phyloP scores from a whole-genome alignment of 768 basidiomycete genomes.

The Dentipellis fragilis region DNA sequence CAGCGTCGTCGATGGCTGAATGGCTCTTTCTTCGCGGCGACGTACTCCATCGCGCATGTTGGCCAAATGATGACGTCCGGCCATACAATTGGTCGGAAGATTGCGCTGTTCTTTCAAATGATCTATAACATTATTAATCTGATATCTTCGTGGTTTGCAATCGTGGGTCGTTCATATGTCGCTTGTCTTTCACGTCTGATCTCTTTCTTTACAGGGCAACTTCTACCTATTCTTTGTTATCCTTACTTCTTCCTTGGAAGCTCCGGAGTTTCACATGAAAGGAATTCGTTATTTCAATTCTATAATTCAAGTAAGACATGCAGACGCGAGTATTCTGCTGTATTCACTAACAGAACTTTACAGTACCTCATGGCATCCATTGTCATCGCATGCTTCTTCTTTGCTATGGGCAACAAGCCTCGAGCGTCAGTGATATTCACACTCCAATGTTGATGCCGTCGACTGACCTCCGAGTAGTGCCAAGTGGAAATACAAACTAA shows the following conservation, averaged over 20 bases:
- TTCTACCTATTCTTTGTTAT: slow-evolving; percentile 94
- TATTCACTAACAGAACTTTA: background rate
- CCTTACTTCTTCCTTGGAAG: slow-evolving; percentile 81
- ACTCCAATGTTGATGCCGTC: background rate
- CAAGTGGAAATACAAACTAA: slow-evolving; percentile 78
- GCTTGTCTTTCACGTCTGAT: background rate
- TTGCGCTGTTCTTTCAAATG: slow-evolving; percentile 67
- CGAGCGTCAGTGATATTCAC: slow-evolving; percentile 45
- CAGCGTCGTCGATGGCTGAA: slow-evolving; percentile 87
- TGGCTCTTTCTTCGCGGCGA: slow-evolving; percentile 91
- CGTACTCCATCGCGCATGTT: slow-evolving; percentile 85
- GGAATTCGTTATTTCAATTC: slow-evolving; percentile 69
- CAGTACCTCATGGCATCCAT: slow-evolving; percentile 80
- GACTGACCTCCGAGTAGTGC: slow-evolving; percentile 32
- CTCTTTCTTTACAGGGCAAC: slow-evolving; percentile 52
- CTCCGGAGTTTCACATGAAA: slow-evolving; percentile 49
- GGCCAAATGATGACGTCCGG: slow-evolving; percentile 73
- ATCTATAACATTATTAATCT: slow-evolving; percentile 83
- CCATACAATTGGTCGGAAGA: slow-evolving; percentile 70
- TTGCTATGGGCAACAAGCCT: slow-evolving; percentile 94
- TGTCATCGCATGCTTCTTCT: slow-evolving; percentile 82
- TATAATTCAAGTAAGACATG: slow-evolving; percentile 48
- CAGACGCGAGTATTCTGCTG: background rate
- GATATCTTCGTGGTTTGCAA: slow-evolving; percentile 87
- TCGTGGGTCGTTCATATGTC: slow-evolving; percentile 40